These are phyloP conservation scores for Pistacia integerrima DNA, from an alignment of 345 rosid genomes.

Conservation along the genomic window DNA sequence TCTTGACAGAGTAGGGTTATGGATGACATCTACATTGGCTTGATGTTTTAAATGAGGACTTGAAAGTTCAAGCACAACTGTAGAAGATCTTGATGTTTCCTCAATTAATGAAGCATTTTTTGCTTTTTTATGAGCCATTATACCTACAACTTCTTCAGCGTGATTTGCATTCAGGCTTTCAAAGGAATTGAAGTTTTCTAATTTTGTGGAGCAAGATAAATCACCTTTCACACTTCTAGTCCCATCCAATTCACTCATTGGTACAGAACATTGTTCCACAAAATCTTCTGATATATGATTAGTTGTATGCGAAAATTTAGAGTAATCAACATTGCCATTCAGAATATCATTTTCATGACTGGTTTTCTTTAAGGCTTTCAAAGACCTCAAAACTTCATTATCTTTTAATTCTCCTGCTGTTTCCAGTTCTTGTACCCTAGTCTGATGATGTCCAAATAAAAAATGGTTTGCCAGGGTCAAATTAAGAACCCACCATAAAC, in stretches of 20 bases:
- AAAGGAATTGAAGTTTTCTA: slow-evolving; percentile 17
- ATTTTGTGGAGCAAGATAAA: slow-evolving; percentile 8
- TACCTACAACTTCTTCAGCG: slow-evolving; percentile 10
- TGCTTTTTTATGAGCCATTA: slow-evolving; percentile 2
- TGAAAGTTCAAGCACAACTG: slow-evolving; percentile 24
- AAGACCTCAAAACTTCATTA: slow-evolving; percentile 60
- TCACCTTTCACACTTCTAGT: slow-evolving; percentile 30
- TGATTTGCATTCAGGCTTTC: slow-evolving; percentile 12
- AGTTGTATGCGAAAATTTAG: slow-evolving; percentile 25
- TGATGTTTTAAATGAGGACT: slow-evolving; percentile 28
- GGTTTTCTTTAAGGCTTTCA: slow-evolving; percentile 49
- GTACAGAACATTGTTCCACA: slow-evolving; percentile 21
- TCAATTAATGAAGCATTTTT: slow-evolving; percentile 21
- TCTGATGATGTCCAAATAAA: slow-evolving; percentile 36
- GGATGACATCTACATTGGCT: slow-evolving; percentile 15
- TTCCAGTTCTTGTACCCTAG: slow-evolving; percentile 72
- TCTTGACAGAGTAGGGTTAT: slow-evolving; percentile 18
- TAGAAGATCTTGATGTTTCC: slow-evolving; percentile 22
- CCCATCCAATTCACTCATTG: slow-evolving; percentile 31
- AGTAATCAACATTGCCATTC: slow-evolving; percentile 14
- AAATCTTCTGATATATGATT: slow-evolving; percentile 26
- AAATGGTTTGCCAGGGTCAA: slow-evolving; percentile 13
- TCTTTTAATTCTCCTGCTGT: slow-evolving; percentile 58
- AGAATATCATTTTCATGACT: slow-evolving; percentile 20
- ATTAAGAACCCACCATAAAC: neutral